Evolutionary conservation across 1,139 yeast genomes (phyloP).

Genomic region (Blastobotrys ciferrii): DNA sequence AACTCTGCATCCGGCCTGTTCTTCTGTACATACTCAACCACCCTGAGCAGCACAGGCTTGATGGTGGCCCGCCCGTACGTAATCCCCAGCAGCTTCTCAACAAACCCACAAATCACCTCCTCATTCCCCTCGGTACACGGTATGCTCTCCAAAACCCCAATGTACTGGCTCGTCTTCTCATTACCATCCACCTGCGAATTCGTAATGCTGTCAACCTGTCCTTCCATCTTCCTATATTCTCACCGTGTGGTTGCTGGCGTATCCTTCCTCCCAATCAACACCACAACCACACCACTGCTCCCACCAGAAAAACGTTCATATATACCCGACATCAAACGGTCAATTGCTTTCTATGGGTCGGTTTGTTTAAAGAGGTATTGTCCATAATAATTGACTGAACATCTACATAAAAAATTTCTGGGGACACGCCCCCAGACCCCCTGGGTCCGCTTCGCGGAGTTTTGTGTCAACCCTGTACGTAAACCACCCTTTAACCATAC

Average conservation of each 20-base stretch:
- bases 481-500: too few relatives aligned
- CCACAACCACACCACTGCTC: too few relatives aligned
- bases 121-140: slow-evolving; percentile 1
- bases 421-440: too few relatives aligned
- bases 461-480: too few relatives aligned
- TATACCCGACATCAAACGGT: too few relatives aligned
- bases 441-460: too few relatives aligned
- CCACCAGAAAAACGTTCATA: too few relatives aligned
- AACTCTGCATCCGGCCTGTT: slow-evolving; percentile 6
- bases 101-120: slow-evolving; percentile 10
- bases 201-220: slow-evolving; percentile 11
- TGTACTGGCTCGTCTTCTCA: slow-evolving; percentile 9
- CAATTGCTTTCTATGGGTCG: too few relatives aligned
- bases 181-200: slow-evolving; percentile 9
- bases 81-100: slow-evolving; percentile 14
- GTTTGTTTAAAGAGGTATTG: too few relatives aligned
- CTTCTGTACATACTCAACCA: slow-evolving; percentile 16
- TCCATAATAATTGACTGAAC: too few relatives aligned
- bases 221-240: slow-evolving; percentile 3
- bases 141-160: slow-evolving; percentile 5
- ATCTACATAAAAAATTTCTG: too few relatives aligned
- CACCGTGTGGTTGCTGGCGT: neutral
- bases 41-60: slow-evolving; percentile 18
- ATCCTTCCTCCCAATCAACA: neutral
- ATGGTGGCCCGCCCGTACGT: slow-evolving; percentile 18